Evolutionary conservation across 345 rosid species (phyloP).

Genomic region (Barbarea vulgaris): DNA sequence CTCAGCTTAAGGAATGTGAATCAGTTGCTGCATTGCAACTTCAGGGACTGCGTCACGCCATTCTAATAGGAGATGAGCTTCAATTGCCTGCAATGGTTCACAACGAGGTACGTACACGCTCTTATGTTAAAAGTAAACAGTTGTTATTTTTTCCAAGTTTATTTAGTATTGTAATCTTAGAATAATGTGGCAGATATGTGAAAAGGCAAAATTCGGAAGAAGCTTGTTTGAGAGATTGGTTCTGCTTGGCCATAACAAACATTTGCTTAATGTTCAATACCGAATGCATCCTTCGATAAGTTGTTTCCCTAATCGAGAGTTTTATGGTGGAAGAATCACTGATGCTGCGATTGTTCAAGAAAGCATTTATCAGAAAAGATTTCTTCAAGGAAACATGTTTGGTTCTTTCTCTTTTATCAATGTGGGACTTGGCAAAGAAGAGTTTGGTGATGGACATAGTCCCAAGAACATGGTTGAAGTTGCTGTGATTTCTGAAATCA

Average conservation of each 20-base stretch:
- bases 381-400: constrained; percentile 44
- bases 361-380: constrained; percentile 30
- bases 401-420: constrained; percentile 52
- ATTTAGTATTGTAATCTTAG: not conserved
- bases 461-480: constrained; percentile 43
- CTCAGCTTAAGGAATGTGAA: constrained; percentile 60
- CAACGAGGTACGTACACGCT: constrained; percentile 26
- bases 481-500: constrained; percentile 33
- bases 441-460: constrained; percentile 27
- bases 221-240: constrained; percentile 73
- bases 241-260: constrained; percentile 48
- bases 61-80: constrained; percentile 52
- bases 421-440: constrained; percentile 33
- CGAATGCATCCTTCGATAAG: constrained; percentile 81
- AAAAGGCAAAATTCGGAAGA: constrained; percentile 51
- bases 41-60: constrained; percentile 44
- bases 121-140: not conserved
- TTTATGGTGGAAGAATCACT: constrained; percentile 44
- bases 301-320: constrained; percentile 49
- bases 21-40: constrained; percentile 50
- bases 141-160: not conserved
- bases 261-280: constrained; percentile 56
- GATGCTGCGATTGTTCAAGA: constrained; percentile 48
- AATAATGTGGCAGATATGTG: constrained; percentile 29
- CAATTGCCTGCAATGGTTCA: constrained; percentile 53